Evolutionary conservation across 1,284 basidiomycete genomes (phyloP), one percentile per base, ranked within the genome.

Genomic region (Moniliophthora roreri): DNA sequence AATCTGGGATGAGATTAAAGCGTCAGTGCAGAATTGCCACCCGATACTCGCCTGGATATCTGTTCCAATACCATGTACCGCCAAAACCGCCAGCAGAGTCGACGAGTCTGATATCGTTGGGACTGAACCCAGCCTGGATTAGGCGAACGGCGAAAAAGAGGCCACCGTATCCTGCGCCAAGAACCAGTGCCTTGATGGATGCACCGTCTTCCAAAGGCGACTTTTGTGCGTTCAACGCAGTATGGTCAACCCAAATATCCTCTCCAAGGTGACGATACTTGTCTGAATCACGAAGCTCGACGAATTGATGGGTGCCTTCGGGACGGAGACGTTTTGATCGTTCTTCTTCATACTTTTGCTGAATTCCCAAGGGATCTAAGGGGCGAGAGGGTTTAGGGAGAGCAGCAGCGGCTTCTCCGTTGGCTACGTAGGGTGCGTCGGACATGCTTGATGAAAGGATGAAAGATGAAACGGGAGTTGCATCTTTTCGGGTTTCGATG

Each of bases 11-110:
- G 32, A 21, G 10, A 39, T 39, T 20, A n/a, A n/a, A n/a, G n/a
- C n/a, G n/a, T n/a, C n/a, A n/a, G n/a, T n/a, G n/a, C n/a, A n/a
- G n/a, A n/a, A n/a, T n/a, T n/a, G n/a, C n/a, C n/a, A n/a, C n/a
- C n/a, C n/a, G n/a, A n/a, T 58, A 61, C 54, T 60, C 58, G 18
- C 60, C 58, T 2, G 58, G 58, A 41, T 58, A 61, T 11, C 60
- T 40, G 38, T 62, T 62, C 60, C 59, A 62, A 20, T 60, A 62
- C 60, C 60, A 62, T 8, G 60, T 57, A 3, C 60, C 60, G 1
- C 60, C 60, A 38, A 60, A 58, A 2, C 60, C 60, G 6, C 58
- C 58, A 18, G 52, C 60, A 20, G 32, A 40, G 28, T 61, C 60
- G 13, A 59, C 48, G 7, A 61, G n/a, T 4, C 56, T 48, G 34